Percentiles rank a stretch among this genome's conserved stretches.
phyloP scores from a whole-genome alignment of 805 yeast genomes.

The Candida arabinofermentans region DNA sequence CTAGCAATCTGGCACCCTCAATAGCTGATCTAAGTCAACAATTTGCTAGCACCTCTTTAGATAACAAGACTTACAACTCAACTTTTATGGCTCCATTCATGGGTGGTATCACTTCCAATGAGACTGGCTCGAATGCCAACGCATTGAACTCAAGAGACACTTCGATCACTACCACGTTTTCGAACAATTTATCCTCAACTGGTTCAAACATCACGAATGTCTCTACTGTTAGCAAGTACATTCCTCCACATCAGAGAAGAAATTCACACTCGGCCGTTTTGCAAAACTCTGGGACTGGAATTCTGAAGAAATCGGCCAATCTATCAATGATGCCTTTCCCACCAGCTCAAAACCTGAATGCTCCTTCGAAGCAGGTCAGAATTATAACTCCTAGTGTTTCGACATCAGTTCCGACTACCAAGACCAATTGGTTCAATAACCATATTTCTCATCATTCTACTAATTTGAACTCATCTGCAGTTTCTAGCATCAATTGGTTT shows the following conservation, averaged over 20 bases:
- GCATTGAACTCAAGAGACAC: conserved; percentile 22
- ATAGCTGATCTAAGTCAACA: conserved; percentile 15
- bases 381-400: conserved; percentile 26
- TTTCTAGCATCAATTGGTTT: conserved; percentile 5
- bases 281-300: conserved; percentile 13
- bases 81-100: not conserved
- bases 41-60: conserved; percentile 13
- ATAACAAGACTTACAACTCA: not conserved
- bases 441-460: conserved; percentile 4
- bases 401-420: conserved; percentile 34
- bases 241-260: conserved; percentile 54
- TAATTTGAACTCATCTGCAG: not conserved
- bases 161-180: conserved; percentile 23
- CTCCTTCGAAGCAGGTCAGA: conserved; percentile 15
- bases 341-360: conserved; percentile 2
- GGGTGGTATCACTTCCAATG: not conserved
- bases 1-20: conserved; percentile 10
- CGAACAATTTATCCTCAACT: conserved; percentile 22
- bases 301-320: conserved; percentile 13
- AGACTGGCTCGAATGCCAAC: conserved; percentile 1
- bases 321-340: not conserved
- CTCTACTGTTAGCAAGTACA: conserved; percentile 31
- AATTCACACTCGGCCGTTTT: conserved; percentile 29
- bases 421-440: conserved; percentile 30
- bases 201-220: conserved; percentile 23